These are phyloP conservation scores for Scenedesmus sp. DNA, from an alignment of 163 green algal species.

Conservation along the genomic window DNA sequence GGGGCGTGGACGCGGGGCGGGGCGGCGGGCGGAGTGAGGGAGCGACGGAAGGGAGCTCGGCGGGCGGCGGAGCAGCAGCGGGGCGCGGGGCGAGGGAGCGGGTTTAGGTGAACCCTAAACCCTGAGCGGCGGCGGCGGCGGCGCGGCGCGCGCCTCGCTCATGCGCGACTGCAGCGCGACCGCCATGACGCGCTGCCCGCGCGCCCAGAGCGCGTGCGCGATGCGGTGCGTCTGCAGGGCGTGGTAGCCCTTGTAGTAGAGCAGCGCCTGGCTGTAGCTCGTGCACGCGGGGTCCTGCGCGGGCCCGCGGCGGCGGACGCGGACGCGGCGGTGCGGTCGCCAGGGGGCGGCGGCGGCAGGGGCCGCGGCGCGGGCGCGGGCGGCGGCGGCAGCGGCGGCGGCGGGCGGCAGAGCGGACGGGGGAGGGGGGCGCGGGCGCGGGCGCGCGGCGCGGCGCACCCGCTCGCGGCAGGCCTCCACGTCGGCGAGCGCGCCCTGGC, in stretches of 20 bases:
- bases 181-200: slow-evolving; percentile 81
- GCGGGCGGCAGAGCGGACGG: too few relatives aligned
- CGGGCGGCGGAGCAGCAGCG: too few relatives aligned
- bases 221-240: slow-evolving; percentile 92
- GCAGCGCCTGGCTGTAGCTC: slow-evolving; percentile 79
- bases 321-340: background rate
- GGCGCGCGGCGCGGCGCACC: slow-evolving; percentile 50
- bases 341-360: background rate
- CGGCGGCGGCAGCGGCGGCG: background rate
- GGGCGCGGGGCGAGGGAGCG: too few relatives aligned
- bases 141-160: slow-evolving; percentile 62
- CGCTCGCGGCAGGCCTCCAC: slow-evolving; percentile 82
- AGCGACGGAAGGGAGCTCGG: background rate
- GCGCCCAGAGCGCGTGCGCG: slow-evolving; percentile 86
- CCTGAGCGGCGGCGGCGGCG: too few relatives aligned
- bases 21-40: background rate
- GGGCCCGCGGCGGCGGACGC: background rate
- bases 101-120: too few relatives aligned
- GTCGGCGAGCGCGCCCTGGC: slow-evolving; percentile 82
- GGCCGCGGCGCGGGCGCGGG: background rate
- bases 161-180: slow-evolving; percentile 81
- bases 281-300: slow-evolving; percentile 87
- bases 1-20: background rate
- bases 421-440: too few relatives aligned
- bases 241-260: slow-evolving; percentile 97